phyloP scores from a whole-genome alignment of 2,329 filamentous ascomycete species.

The Alternaria triticina region DNA sequence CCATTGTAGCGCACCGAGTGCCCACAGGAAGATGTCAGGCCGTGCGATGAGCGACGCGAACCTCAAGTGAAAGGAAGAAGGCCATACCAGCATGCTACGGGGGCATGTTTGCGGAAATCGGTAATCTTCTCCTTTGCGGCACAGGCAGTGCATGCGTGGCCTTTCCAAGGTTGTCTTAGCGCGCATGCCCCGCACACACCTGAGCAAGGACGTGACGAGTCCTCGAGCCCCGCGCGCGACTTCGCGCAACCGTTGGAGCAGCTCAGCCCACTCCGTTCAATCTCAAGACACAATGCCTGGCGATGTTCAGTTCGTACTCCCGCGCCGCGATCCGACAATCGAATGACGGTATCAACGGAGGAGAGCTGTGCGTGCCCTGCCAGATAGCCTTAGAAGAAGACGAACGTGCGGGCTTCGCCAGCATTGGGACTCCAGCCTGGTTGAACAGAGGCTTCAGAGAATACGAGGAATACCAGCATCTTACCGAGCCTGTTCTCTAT shows the following conservation, averaged over 20 bases:
- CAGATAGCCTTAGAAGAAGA: constrained; percentile 2
- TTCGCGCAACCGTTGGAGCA: not conserved
- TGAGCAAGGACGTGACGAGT: not conserved
- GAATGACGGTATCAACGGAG: not conserved
- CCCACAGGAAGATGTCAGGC: too few relatives aligned
- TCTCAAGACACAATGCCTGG: not conserved
- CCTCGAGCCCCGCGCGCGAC: too few relatives aligned
- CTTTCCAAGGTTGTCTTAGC: not conserved
- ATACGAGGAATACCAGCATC: not conserved
- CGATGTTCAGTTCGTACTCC: not conserved
- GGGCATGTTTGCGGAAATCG: too few relatives aligned
- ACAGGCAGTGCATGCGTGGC: too few relatives aligned
- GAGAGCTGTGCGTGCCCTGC: constrained; percentile 7
- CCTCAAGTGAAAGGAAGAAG: too few relatives aligned
- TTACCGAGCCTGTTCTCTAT: constrained; percentile 3
- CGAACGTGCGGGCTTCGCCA: not conserved
- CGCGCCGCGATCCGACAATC: not conserved
- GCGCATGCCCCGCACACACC: not conserved
- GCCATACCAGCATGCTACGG: too few relatives aligned
- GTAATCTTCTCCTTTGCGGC: too few relatives aligned
- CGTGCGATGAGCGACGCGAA: too few relatives aligned
- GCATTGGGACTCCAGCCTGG: not conserved
- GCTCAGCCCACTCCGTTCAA: too few relatives aligned
- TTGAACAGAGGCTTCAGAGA: not conserved
- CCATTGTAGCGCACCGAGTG: too few relatives aligned